Evolutionary conservation across 179 eudicot species (phyloP), one percentile per base, ranked within the genome.

Genomic region (Spinacia oleracea): DNA sequence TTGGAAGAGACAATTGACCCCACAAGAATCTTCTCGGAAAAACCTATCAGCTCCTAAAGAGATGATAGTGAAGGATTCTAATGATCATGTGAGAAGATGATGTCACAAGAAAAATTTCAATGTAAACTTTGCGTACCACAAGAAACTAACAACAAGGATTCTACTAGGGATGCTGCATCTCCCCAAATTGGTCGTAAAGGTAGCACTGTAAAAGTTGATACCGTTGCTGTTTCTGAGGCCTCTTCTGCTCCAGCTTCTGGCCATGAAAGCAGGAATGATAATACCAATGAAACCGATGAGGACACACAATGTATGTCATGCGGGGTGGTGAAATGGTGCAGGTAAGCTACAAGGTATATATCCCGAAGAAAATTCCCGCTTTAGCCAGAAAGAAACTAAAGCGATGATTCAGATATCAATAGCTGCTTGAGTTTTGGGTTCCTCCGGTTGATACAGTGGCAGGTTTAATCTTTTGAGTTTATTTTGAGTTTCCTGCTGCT

Each of bases 341-440:
- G 98, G 98, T 91, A 80, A 93, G 87, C 81, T 93, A 93, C 90
- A 93, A 93, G 89, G 98, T 95, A 45, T 89, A 89, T 85, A 93
- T 93, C 60, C 98, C 98, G 12, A 91, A 91, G 81, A 90, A 86
- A 79, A 86, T 89, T 74, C 93, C 97, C 62, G 97, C 97, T 78
- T 81, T 95, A 77, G 91, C 93, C 58, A 87, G 97, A 83, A 95
- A 97, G 88, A 88, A 89, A 63, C 90, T 93, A 68, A 89, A 82
- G 74, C 93, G 97, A 55, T 91, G 84, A 91, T 73, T 21, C 69
- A 68, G 58, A 29, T 63, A 25, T 42, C 65, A n/a, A 66, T 16
- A 35, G 43, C 60, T 25, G 45, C 50, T 50, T 31, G 43, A 50
- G 23, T 29, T 71, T 11, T 15, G 43, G 40, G 40, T 51, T 50